These are phyloP conservation scores for Parastagonospora avenae DNA, from an alignment of 2,329 filamentous ascomycete genomes.

Conservation along the genomic window DNA sequence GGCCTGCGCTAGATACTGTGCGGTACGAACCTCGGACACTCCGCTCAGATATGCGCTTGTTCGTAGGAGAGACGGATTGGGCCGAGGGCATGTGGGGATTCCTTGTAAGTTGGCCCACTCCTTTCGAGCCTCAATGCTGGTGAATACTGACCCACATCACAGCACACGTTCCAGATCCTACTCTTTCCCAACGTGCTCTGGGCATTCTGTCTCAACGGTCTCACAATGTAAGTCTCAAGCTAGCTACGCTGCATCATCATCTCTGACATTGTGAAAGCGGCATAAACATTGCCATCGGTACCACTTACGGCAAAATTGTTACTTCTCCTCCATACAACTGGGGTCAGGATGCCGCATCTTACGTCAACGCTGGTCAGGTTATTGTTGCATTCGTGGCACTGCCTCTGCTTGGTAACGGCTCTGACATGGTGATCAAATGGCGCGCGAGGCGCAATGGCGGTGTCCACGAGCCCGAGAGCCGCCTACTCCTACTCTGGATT, in stretches of 20 bases:
- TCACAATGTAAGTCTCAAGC: constrained; percentile 17
- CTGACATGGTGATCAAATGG: constrained; percentile 42
- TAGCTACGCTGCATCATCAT: neutral
- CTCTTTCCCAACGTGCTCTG: constrained; percentile 29
- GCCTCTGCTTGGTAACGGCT: constrained; percentile 30
- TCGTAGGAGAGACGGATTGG: constrained; percentile 50
- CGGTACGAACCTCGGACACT: constrained; percentile 47
- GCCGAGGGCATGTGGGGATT: constrained; percentile 34
- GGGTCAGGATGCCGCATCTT: constrained; percentile 17
- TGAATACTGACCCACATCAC: neutral
- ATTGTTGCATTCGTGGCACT: constrained; percentile 38
- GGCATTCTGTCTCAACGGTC: constrained; percentile 26
- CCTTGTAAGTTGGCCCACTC: constrained; percentile 8
- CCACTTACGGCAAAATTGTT: constrained; percentile 23
- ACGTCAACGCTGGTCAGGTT: constrained; percentile 32
- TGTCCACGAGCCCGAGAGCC: constrained; percentile 48
- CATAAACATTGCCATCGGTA: constrained; percentile 28
- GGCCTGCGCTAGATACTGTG: constrained; percentile 42
- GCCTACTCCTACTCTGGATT: constrained; percentile 46
- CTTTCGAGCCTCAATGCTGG: neutral
- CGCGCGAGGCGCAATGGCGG: constrained; percentile 41
- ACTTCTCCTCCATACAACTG: constrained; percentile 24
- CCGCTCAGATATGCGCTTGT: constrained; percentile 48
- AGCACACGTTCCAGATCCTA: constrained; percentile 35
- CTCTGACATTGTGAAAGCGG: constrained; percentile 19